Evolutionary conservation across 768 basidiomycete genomes (phyloP).

Genomic region (Boletus sp.): DNA sequence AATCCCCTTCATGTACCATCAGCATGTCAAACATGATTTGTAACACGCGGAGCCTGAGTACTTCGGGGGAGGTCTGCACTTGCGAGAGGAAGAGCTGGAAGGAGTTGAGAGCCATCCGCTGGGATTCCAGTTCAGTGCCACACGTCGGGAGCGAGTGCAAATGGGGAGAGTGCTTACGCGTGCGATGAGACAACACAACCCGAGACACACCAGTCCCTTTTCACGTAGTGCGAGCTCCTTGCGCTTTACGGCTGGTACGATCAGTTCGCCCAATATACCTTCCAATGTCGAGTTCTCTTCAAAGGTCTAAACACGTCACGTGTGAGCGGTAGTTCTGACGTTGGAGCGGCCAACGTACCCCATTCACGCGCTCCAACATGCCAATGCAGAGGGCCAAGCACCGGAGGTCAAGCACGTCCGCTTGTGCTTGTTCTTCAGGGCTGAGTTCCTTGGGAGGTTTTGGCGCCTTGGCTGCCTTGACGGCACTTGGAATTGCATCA

Average conservation of each 20-base stretch:
- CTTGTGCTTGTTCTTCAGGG: constrained; percentile 55
- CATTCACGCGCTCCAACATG: constrained; percentile 83
- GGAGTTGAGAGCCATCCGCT: constrained; percentile 43
- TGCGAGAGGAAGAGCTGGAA: constrained; percentile 84
- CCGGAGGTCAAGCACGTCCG: constrained; percentile 66
- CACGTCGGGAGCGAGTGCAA: no score
- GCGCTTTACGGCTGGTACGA: constrained; percentile 86
- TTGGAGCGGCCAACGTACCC: constrained; percentile 46
- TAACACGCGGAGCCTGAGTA: constrained; percentile 67
- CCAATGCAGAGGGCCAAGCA: constrained; percentile 78
- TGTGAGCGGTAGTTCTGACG: neutral
- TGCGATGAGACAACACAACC: constrained; percentile 78
- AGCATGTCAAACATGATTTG: constrained; percentile 83
- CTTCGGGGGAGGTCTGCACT: constrained; percentile 59
- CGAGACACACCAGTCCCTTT: constrained; percentile 66
- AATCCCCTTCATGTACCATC: constrained; percentile 74
- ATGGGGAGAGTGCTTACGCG: constrained; percentile 12
- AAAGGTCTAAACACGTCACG: constrained; percentile 38
- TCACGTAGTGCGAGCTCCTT: constrained; percentile 73
- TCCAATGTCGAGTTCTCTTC: constrained; percentile 71
- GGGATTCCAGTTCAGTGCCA: neutral
- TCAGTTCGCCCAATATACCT: constrained; percentile 73
- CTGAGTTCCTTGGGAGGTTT: constrained; percentile 42
- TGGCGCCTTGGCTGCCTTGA: constrained; percentile 14
- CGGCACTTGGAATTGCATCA: neutral